These are phyloP conservation scores for Diaporthe caulivora DNA, from an alignment of 2,329 filamentous ascomycete species.

Conservation along the genomic window DNA sequence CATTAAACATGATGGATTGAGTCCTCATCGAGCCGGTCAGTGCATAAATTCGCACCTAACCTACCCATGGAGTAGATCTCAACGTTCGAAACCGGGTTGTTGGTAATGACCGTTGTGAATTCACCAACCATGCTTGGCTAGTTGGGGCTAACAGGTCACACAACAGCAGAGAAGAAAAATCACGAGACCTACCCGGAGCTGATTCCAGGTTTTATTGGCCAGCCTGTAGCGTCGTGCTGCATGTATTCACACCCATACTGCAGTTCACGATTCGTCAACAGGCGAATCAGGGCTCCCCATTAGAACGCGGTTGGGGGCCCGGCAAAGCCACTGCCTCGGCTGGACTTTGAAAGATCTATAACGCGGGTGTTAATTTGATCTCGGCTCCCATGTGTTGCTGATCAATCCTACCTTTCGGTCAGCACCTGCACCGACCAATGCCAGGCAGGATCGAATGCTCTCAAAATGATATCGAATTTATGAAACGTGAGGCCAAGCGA, in stretches of 20 bases:
- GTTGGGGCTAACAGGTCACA: neutral
- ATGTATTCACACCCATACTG: slow-evolving; percentile 7
- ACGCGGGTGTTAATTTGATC: neutral
- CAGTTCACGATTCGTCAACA: neutral
- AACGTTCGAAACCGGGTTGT: neutral
- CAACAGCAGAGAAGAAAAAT: neutral
- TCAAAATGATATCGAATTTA: neutral
- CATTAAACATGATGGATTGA: neutral
- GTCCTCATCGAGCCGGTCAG: neutral
- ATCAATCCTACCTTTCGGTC: neutral
- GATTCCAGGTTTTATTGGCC: neutral
- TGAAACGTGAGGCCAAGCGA: neutral
- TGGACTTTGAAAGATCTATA: neutral
- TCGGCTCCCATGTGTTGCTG: slow-evolving; percentile 18
- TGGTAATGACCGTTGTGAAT: neutral
- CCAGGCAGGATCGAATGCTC: neutral
- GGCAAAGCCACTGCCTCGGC: slow-evolving; percentile 12
- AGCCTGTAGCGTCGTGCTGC: neutral
- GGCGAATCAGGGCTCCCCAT: neutral
- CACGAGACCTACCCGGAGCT: neutral
- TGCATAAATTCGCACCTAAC: too few relatives aligned
- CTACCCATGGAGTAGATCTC: neutral
- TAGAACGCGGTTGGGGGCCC: slow-evolving; percentile 9
- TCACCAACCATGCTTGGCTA: neutral
- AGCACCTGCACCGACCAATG: neutral